Percentiles rank a stretch among this genome's conserved stretches.
Evolutionary conservation across 352 stramenopile genomes (phyloP).

Genomic region (Pythium scleroteichum): DNA sequence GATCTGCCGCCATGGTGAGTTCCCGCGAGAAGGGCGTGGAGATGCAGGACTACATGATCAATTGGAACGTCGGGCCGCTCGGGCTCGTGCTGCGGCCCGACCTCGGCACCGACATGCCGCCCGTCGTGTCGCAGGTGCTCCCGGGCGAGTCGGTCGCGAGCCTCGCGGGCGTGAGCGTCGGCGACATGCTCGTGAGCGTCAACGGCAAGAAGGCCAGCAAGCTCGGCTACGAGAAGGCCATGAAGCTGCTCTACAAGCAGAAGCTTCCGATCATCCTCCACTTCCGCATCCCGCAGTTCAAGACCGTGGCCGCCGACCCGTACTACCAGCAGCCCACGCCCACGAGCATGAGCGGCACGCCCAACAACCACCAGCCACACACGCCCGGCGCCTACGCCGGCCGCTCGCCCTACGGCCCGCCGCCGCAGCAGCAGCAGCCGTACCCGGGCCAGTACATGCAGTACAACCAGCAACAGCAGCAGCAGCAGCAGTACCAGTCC

Average conservation of each 20-base stretch:
- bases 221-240: conserved; percentile 77
- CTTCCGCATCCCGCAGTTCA: conserved; percentile 59
- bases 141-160: conserved; percentile 73
- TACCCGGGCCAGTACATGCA: conserved; percentile 25
- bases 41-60: conserved; percentile 83
- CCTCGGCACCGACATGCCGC: conserved; percentile 71
- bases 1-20: conserved; percentile 13
- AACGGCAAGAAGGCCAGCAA: conserved; percentile 78
- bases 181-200: conserved; percentile 76
- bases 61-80: conserved; percentile 81
- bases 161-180: conserved; percentile 60
- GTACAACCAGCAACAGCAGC: conserved; percentile 23
- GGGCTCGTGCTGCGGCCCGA: conserved; percentile 73
- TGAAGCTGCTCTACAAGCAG: conserved; percentile 80
- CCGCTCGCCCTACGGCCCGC: background rate
- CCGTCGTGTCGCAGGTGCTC: conserved; percentile 72
- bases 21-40: conserved; percentile 15
- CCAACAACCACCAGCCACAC: background rate
- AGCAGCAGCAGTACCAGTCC: conserved; percentile 12
- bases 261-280: conserved; percentile 71
- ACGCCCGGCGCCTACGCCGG: background rate
- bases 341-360: conserved; percentile 9
- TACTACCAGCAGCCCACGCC: conserved; percentile 11
- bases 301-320: conserved; percentile 16
- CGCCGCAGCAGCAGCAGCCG: conserved; percentile 5